Conservation (phyloP, 2,329 filamentous ascomycete genomes). For the Beauveria australis region DNA sequence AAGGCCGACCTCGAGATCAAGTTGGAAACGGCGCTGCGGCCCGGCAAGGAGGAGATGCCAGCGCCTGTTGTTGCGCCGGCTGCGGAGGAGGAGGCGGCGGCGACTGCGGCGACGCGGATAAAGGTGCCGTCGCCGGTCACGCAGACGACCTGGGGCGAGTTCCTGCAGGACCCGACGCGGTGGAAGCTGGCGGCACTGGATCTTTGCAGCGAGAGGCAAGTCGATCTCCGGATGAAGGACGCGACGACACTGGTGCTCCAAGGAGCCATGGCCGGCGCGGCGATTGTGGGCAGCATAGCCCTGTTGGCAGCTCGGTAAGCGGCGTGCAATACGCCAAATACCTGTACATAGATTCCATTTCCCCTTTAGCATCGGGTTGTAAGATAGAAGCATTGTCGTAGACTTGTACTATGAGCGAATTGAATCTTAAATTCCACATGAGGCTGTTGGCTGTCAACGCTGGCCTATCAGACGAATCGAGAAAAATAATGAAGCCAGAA, state of each 20-base stretch:
- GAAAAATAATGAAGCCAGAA: neutral
- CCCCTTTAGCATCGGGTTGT: neutral
- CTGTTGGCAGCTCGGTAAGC: conserved; percentile 34
- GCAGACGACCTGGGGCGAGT: conserved; percentile 33
- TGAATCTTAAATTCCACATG: neutral
- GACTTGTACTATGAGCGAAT: conserved; percentile 2
- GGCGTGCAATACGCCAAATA: neutral
- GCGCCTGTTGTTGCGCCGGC: conserved; percentile 10
- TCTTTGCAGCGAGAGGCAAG: conserved; percentile 55
- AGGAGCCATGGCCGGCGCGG: conserved; percentile 58
- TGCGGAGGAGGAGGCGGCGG: conserved; percentile 6
- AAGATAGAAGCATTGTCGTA: conserved; percentile 5
- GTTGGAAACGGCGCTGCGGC: conserved; percentile 12
- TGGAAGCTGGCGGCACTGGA: conserved; percentile 47
- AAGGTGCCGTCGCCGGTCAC: neutral
- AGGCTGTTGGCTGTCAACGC: neutral
- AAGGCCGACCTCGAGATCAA: conserved; percentile 21
- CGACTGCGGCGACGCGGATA: no score
- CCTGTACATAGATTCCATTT: conserved; percentile 1
- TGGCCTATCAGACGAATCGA: neutral
- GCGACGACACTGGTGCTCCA: conserved; percentile 62
- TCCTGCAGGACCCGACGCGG: conserved; percentile 30
- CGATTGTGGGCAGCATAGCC: conserved; percentile 46
- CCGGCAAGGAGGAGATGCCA: conserved; percentile 15
- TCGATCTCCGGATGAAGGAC: conserved; percentile 60